Base-by-base conservation (phyloP, 768 basidiomycete genomes). In the Rhizopogon sp. region DNA sequence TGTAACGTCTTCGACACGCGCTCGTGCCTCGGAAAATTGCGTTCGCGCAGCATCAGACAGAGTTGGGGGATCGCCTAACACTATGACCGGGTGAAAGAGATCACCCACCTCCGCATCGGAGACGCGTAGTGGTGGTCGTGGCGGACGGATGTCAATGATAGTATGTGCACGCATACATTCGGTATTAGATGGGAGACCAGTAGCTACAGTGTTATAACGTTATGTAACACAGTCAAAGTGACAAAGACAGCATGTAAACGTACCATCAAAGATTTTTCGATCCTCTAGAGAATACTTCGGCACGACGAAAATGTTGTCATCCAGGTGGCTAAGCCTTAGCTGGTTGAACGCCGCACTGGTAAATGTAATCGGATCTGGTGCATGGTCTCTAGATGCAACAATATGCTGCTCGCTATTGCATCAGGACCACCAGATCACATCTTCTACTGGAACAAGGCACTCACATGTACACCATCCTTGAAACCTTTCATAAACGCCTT, bases 281-380 rank as follows among this genome's bases (percentile, higher is more conserved):
- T 83, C 67, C 0, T 66, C 63, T 41, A 80, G 65, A 0, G 71
- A 72, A 63, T 79, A 83, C 55, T 83, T 72, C 0, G 87, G 88
- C 13, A 87, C 63, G 0, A 81, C 81, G 74, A 97, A 98, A 62
- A 94, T 80, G 1, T 79, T 68, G 1, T 77, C 58, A 60, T 96
- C 91, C 25, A 96, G 73, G 55, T 84, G 74, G 60, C 82, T 82
- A 14, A 98, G 75, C 49, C 84, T 79, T 17, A 91, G 76, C 57
- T 90, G 87, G 58, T 82, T 83, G 59, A 82, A 81, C 7, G 86
- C 86, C 3, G 85, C 80, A 33, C 84, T 85, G 2, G 84, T 87
- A 64, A 91, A 95, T 10, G 85, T 84, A 17, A 92, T 74, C 1
- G 79, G 81, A 64, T 94, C 81, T 1, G 82, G 68, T 40, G 74